A percentile compares a stretch with the other conserved stretches of the same genome.
These are phyloP conservation scores for Fusarium nygamai DNA, from an alignment of 2,329 filamentous ascomycete species.

Conservation along the genomic window DNA sequence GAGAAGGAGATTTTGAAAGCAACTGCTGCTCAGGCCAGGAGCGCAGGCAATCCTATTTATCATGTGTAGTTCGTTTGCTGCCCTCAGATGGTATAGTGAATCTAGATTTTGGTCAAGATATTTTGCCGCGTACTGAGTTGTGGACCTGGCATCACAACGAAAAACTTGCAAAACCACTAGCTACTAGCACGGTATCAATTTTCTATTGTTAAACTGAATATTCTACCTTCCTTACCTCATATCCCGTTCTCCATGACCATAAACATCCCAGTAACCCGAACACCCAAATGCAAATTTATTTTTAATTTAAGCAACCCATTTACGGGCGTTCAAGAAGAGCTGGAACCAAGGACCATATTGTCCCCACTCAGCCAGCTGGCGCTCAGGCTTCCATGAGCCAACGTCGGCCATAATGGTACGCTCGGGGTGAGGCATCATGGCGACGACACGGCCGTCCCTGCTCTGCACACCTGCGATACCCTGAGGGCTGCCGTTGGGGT, in stretches of 20 bases:
- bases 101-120: neutral
- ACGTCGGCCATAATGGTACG: constrained; percentile 85
- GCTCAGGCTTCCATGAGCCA: constrained; percentile 74
- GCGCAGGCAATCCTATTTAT: neutral
- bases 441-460: constrained; percentile 81
- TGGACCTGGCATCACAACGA: neutral
- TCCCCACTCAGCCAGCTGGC: constrained; percentile 73
- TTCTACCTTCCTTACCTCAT: constrained; percentile 13
- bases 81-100: neutral
- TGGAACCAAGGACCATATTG: constrained; percentile 86
- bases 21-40: neutral
- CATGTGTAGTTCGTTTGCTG: neutral
- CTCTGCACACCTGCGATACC: constrained; percentile 85
- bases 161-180: neutral
- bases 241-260: constrained; percentile 2
- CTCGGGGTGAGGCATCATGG: constrained; percentile 95
- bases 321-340: constrained; percentile 86
- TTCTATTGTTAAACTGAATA: constrained; percentile 9
- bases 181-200: neutral
- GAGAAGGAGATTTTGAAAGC: neutral
- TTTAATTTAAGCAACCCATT: constrained; percentile 76
- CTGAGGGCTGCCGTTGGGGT: constrained; percentile 83
- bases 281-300: constrained; percentile 24
- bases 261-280: constrained; percentile 24
- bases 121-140: neutral